Conservation (phyloP, 2,329 filamentous ascomycete genomes). For the Xylaria sp. region DNA sequence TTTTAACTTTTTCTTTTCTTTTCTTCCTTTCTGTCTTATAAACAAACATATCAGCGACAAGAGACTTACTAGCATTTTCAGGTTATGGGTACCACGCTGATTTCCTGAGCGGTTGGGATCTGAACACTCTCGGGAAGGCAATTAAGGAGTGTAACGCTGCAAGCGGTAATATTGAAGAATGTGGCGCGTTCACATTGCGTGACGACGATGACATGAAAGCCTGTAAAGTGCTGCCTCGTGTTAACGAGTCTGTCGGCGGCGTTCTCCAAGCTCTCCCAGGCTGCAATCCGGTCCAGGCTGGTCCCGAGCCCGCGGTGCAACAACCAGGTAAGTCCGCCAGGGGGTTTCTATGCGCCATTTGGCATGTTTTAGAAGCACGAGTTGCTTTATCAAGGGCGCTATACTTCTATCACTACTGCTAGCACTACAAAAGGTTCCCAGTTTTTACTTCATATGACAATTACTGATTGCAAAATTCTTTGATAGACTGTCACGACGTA, state of each 20-base stretch:
- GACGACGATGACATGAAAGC: slow-evolving; percentile 54
- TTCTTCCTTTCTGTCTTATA: not conserved
- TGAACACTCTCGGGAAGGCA: slow-evolving; percentile 60
- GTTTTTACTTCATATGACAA: not conserved
- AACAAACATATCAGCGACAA: not conserved
- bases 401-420: too few relatives aligned
- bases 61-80: not conserved
- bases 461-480: not conserved
- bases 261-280: slow-evolving; percentile 61
- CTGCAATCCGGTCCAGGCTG: slow-evolving; percentile 61
- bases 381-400: too few relatives aligned
- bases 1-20: not conserved
- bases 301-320: slow-evolving; percentile 43
- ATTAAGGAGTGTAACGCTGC: slow-evolving; percentile 60
- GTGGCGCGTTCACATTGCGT: slow-evolving; percentile 56
- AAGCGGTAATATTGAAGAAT: slow-evolving; percentile 58
- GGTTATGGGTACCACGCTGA: slow-evolving; percentile 67
- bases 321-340: slow-evolving; percentile 22
- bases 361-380: too few relatives aligned
- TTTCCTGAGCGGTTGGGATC: slow-evolving; percentile 71
- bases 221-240: slow-evolving; percentile 59
- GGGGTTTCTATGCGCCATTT: not conserved
- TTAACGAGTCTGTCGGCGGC: slow-evolving; percentile 58
- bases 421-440: not conserved
- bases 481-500: slow-evolving; percentile 50